Evolutionary conservation across 192 early-diverging fungal genomes (phyloP).

Genomic region (Mortierella claussenii): DNA sequence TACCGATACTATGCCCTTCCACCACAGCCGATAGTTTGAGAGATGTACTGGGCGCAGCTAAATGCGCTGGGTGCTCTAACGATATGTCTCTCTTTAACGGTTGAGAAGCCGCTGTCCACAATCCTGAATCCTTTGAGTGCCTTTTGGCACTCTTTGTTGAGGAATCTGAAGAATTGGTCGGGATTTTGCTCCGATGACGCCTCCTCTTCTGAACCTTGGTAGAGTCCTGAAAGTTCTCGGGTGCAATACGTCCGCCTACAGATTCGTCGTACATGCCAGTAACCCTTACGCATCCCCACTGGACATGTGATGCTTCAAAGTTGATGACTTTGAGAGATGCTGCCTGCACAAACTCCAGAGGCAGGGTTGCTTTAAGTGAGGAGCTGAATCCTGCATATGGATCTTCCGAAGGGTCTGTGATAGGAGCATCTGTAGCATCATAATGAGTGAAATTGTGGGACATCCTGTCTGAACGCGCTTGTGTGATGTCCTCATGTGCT

Average conservation of each 20-base stretch:
- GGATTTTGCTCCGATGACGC: slow-evolving; percentile 18
- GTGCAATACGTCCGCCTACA: slow-evolving; percentile 33
- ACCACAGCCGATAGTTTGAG: background rate
- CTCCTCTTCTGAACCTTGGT: slow-evolving; percentile 36
- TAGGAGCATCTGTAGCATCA: slow-evolving; percentile 6
- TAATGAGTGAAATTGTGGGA: slow-evolving; percentile 2
- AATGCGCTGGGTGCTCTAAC: background rate
- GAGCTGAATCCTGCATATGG: slow-evolving; percentile 17
- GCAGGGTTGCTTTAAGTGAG: slow-evolving; percentile 37
- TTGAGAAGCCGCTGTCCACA: slow-evolving; percentile 5
- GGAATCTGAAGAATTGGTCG: background rate
- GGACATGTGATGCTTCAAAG: slow-evolving; percentile 44
- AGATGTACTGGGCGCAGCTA: background rate
- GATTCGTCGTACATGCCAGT: slow-evolving; percentile 54
- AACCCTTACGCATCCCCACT: slow-evolving; percentile 45
- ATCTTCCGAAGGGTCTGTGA: slow-evolving; percentile 5
- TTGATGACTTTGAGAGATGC: slow-evolving; percentile 52
- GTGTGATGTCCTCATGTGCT: slow-evolving; percentile 41
- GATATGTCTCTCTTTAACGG: slow-evolving; percentile 9
- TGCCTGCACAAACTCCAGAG: slow-evolving; percentile 38
- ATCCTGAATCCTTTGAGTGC: slow-evolving; percentile 13
- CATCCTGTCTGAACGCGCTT: slow-evolving; percentile 10
- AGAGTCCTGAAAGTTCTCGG: slow-evolving; percentile 34
- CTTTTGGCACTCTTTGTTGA: slow-evolving; percentile 13
- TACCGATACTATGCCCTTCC: background rate